Percentiles rank a stretch among this genome's conserved stretches.
These are phyloP conservation scores for Hippophae gyantsensis DNA, from an alignment of 306 rosid species.

Conservation along the genomic window DNA sequence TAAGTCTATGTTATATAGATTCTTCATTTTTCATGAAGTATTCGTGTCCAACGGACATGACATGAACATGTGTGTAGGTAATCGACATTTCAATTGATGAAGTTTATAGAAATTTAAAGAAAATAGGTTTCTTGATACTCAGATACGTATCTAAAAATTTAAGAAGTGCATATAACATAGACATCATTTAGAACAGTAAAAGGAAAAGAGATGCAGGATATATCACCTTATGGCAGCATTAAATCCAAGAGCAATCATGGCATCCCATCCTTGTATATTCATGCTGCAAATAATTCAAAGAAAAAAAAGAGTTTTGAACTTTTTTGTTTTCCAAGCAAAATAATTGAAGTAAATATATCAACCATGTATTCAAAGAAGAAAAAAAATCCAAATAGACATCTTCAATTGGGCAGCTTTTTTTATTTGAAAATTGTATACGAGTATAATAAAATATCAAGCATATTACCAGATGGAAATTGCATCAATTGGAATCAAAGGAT, in stretches of 20 bases:
- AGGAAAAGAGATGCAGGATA: neutral
- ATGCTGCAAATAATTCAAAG: slow-evolving; percentile 31
- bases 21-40: too few relatives aligned
- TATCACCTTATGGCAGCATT: slow-evolving; percentile 69
- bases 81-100: too few relatives aligned
- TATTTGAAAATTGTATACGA: too few relatives aligned
- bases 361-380: too few relatives aligned
- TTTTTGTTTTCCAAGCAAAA: too few relatives aligned
- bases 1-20: too few relatives aligned
- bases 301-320: neutral
- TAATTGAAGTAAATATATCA: neutral
- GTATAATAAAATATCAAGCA: neutral
- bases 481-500: slow-evolving; percentile 60
- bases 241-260: slow-evolving; percentile 71
- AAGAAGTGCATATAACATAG: neutral
- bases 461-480: slow-evolving; percentile 65
- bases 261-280: slow-evolving; percentile 68
- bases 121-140: too few relatives aligned
- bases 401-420: neutral
- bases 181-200: neutral
- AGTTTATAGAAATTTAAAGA: too few relatives aligned
- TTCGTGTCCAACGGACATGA: too few relatives aligned
- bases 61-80: too few relatives aligned
- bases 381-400: neutral
- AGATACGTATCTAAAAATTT: too few relatives aligned